Evolutionary conservation across 2,329 filamentous ascomycete species (phyloP), one percentile per base, ranked within the genome.

Genomic region (Diaporthe vaccinii): DNA sequence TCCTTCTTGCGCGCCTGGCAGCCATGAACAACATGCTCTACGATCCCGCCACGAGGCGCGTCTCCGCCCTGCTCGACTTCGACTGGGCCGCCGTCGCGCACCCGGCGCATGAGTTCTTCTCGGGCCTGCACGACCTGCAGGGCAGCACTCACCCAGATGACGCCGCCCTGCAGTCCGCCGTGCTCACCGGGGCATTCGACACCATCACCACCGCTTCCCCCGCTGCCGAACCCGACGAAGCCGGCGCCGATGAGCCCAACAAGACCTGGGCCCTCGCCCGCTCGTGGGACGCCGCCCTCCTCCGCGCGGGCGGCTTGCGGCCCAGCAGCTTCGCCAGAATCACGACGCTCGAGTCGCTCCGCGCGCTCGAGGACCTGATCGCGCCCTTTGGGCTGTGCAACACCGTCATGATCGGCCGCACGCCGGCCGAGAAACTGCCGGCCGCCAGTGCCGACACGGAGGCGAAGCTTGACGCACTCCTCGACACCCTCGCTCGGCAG

Each of bases 1-100:
- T 20, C 7, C 4, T 22, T 22, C 44, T 49, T 61, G 58, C 53
- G 28, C 25, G 14, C 22, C 36, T 31, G 6, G 14, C 25, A 81
- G 81, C 79, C 2, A 80, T 75, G 75, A 80, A 80, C 69, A 82
- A 82, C 62, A 72, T 81, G 8, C 77, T 81, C 22, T 81, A 73
- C 67, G 80, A 82, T n/a, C 59, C 61, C 2, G 53, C 20, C 4
- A 78, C 78, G 9, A 78, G 77, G n/a, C 75, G 69, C 31, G 70
- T 82, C 44, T 79, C 80, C 0, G 79, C 76, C 6, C 36, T 82
- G 14, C 70, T 82, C 25, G 81, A 82, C 53, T 82, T 81, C 62
- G 81, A 82, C 75, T 82, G 67, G 53, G 77, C 81, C 1, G 68
- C 41, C 3, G 46, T 82, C n/a, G 74, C 78, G 0, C 78, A 82